phyloP scores from a whole-genome alignment of 2,329 filamentous ascomycete genomes.

The Colletotrichum paranaense region DNA sequence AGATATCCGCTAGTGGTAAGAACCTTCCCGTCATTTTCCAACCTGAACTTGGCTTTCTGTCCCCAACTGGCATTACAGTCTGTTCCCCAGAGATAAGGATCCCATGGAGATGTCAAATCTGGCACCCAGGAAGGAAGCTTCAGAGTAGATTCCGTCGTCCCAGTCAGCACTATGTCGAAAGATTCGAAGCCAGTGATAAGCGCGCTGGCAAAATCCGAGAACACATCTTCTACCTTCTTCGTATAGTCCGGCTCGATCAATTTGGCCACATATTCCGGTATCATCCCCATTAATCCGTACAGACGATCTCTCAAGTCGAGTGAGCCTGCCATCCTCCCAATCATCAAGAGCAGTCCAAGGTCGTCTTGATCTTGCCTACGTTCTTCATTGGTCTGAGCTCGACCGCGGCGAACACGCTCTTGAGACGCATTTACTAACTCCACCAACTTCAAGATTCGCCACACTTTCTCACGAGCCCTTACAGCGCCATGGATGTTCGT shows the following conservation, averaged over 20 bases:
- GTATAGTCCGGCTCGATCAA: slow-evolving; percentile 20
- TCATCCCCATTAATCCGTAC: slow-evolving; percentile 24
- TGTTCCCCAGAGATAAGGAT: slow-evolving; percentile 25
- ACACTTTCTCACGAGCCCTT: slow-evolving; percentile 20
- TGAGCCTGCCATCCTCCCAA: slow-evolving; percentile 21
- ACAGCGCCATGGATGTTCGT: slow-evolving; percentile 14
- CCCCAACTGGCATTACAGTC: slow-evolving; percentile 26
- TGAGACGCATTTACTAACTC: slow-evolving; percentile 12
- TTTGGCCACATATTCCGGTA: slow-evolving; percentile 20
- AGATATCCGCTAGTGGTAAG: slow-evolving; percentile 7
- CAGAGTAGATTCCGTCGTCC: slow-evolving; percentile 12
- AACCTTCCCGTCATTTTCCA: not conserved
- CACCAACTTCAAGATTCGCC: slow-evolving; percentile 21
- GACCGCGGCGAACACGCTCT: slow-evolving; percentile 15
- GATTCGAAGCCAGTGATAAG: slow-evolving; percentile 14
- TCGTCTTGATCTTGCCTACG: slow-evolving; percentile 21
- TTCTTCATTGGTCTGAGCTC: not conserved
- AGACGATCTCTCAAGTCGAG: slow-evolving; percentile 21
- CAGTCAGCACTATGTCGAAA: slow-evolving; percentile 21
- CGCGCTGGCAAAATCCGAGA: slow-evolving; percentile 21
- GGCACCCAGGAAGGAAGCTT: slow-evolving; percentile 20
- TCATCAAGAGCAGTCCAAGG: slow-evolving; percentile 10
- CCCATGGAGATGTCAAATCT: slow-evolving; percentile 22
- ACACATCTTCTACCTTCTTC: slow-evolving; percentile 9
- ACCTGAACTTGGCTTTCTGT: slow-evolving; percentile 2